phyloP scores from a whole-genome alignment of 129 eudicot genomes.

The Ambrosia trifida region DNA sequence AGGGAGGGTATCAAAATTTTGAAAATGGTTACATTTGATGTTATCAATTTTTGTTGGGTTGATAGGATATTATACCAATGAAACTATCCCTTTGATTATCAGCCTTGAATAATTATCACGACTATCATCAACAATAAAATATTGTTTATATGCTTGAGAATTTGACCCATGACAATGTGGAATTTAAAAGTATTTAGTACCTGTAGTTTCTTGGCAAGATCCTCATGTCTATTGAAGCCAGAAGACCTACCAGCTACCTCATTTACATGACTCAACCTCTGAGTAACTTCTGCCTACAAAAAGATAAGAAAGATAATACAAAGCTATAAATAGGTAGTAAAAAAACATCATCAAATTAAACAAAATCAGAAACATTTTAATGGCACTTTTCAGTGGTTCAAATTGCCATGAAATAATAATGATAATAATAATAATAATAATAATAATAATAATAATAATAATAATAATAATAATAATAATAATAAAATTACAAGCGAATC shows the following conservation, averaged over 20 bases:
- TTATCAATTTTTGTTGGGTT: too few relatives aligned
- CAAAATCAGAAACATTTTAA: background rate
- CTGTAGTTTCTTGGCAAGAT: constrained; percentile 87
- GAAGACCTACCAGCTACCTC: constrained; percentile 54
- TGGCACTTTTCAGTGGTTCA: background rate
- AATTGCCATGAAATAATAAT: too few relatives aligned
- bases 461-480: too few relatives aligned
- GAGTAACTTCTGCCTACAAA: constrained; percentile 85
- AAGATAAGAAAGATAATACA: background rate
- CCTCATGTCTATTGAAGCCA: constrained; percentile 65
- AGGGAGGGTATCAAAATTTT: too few relatives aligned
- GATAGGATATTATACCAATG: too few relatives aligned
- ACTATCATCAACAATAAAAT: background rate
- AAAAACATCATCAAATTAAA: constrained; percentile 4
- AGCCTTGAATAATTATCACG: too few relatives aligned
- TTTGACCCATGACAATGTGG: background rate
- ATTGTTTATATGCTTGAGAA: constrained; percentile 13
- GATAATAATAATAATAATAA: too few relatives aligned
- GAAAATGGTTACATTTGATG: too few relatives aligned
- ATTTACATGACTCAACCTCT: constrained; percentile 66
- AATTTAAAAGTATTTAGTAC: constrained; percentile 36
- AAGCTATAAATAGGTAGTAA: background rate
- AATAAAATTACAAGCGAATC: too few relatives aligned
- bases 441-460: too few relatives aligned
- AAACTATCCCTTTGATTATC: too few relatives aligned